Base-by-base conservation (phyloP, 2,329 filamentous ascomycete species). In the Phialocephala subalpina region DNA sequence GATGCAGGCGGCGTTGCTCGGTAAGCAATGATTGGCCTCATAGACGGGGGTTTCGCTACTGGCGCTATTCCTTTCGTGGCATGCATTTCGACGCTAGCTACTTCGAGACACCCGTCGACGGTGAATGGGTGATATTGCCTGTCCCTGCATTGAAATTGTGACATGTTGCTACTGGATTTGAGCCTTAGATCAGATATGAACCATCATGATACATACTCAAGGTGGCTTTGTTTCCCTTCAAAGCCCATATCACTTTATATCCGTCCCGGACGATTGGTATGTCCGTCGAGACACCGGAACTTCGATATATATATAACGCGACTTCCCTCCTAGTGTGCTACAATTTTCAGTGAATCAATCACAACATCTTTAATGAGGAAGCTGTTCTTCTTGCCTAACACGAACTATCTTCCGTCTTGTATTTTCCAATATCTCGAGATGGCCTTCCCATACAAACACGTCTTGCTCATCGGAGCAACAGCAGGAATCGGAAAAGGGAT, bases 401-500 rank as follows among this genome's bases (percentile, higher is more conserved):
- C 12, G 5, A 49, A 22, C n/a, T 49, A 22, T 25, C 1, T 18
- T 33, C 14, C 18, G 18, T 53, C 25, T 22, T 18, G 5, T 7
- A 29, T 33, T 33, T 33, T 49, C 4, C 45, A 8, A 22, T 20
- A 22, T 25, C 5, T 18, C 3, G n/a, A 33, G 25, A 87, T 87
- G 84, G 67, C 80, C 6, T 87, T 87, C 74, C 80, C 78, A 7
- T 87, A 87, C 75, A 86, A 85, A 59, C 82, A 82, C 45, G 79
- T 86, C 25, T 82, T 89, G 58, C 72, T 89, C 47, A 78, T 87
- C 42, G 85, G 85, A 14, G 84, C 84, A 18, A 86, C 85, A 0
- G 79, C 83, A 1, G 85, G 85, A 52, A 87, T 87, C 60, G 85
- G 85, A 61, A 73, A 71, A 57, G 82, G 80, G 2, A 77, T 87